These are phyloP conservation scores for Clitopilus hobsonii DNA, from an alignment of 768 basidiomycete species.

Conservation along the genomic window DNA sequence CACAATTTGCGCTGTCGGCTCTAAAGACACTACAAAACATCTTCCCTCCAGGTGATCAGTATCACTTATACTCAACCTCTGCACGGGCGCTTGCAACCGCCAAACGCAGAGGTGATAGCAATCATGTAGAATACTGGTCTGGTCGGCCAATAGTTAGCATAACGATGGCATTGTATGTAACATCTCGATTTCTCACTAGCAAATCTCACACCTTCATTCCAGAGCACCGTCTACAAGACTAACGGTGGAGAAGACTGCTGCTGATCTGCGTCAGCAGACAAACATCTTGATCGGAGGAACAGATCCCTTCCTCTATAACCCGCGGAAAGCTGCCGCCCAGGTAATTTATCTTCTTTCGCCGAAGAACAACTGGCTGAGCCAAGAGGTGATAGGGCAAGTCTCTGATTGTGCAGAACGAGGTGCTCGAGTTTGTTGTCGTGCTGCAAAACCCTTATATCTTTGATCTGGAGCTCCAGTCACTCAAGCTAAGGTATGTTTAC, in stretches of 20 bases:
- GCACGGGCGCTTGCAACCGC: slow-evolving; percentile 70
- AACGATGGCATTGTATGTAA: slow-evolving; percentile 66
- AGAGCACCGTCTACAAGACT: neutral
- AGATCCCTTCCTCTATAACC: slow-evolving; percentile 92
- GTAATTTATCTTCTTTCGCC: neutral
- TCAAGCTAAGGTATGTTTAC: slow-evolving; percentile 67
- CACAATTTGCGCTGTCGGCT: slow-evolving; percentile 86
- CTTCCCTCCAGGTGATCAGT: slow-evolving; percentile 74
- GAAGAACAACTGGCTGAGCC: neutral
- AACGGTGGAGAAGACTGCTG: slow-evolving; percentile 18
- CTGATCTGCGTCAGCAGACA: slow-evolving; percentile 50
- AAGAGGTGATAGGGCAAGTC: slow-evolving; percentile 41
- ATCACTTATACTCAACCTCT: slow-evolving; percentile 69
- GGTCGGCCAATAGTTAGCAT: slow-evolving; percentile 76
- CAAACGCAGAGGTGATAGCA: slow-evolving; percentile 69
- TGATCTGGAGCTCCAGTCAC: slow-evolving; percentile 79
- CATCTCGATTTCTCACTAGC: neutral
- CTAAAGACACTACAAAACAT: slow-evolving; percentile 68
- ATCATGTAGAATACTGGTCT: slow-evolving; percentile 83
- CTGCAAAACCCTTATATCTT: slow-evolving; percentile 92
- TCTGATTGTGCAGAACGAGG: slow-evolving; percentile 78
- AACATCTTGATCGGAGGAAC: slow-evolving; percentile 34
- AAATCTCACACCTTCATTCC: neutral
- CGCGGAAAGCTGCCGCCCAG: slow-evolving; percentile 48
- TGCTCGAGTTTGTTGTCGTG: slow-evolving; percentile 74